Evolutionary conservation across 2,329 filamentous ascomycete genomes (phyloP).

Genomic region (Fusarium sp.): DNA sequence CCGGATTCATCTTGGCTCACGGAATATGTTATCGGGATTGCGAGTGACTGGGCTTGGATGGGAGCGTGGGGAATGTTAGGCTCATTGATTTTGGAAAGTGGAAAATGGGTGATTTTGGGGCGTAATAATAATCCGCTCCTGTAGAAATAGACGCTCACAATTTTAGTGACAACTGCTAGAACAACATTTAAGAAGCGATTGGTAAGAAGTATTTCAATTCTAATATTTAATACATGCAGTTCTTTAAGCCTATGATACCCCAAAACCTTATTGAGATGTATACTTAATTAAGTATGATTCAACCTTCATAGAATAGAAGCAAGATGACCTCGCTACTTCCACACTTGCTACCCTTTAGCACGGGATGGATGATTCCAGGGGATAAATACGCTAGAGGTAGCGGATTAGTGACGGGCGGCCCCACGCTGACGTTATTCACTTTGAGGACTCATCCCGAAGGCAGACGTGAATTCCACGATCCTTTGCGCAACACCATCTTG

Average conservation of each 20-base stretch:
- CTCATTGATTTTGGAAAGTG: constrained; percentile 17
- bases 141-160: neutral
- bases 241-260: neutral
- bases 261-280: neutral
- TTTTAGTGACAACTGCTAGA: neutral
- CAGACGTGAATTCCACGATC: constrained; percentile 12
- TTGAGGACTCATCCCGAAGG: neutral
- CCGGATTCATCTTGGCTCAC: constrained; percentile 57
- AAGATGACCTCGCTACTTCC: neutral
- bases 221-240: neutral
- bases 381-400: constrained; percentile 19
- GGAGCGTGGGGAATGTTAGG: constrained; percentile 11
- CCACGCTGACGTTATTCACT: constrained; percentile 44
- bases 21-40: constrained; percentile 5
- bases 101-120: constrained; percentile 1
- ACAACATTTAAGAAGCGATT: neutral
- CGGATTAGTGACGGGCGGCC: constrained; percentile 20
- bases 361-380: neutral
- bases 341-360: neutral
- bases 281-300: neutral
- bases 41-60: neutral
- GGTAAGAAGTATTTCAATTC: neutral
- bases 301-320: neutral
- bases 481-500: neutral
- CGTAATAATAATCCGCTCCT: constrained; percentile 6